Evolutionary conservation across 352 stramenopile species (phyloP).

Genomic region (Bremia lactucae): DNA sequence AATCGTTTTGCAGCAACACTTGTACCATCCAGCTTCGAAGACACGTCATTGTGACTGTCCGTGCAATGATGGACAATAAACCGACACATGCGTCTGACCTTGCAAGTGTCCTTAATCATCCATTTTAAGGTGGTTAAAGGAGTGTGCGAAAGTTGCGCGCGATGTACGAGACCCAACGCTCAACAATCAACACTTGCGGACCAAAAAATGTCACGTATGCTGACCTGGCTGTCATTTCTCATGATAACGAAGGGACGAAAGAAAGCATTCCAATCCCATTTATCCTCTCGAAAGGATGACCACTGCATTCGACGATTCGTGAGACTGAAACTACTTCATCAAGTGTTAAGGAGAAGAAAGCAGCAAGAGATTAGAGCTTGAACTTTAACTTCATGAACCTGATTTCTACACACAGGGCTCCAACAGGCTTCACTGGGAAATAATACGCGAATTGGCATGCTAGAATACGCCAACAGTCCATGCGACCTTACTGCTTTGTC

Average conservation of each 20-base stretch:
- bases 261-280: conserved; percentile 42
- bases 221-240: conserved; percentile 47
- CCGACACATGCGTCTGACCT: conserved; percentile 48
- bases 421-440: conserved; percentile 57
- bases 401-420: conserved; percentile 37
- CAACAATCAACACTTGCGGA: conserved; percentile 53
- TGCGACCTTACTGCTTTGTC: conserved; percentile 57
- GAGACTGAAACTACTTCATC: conserved; percentile 1
- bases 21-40: conserved; percentile 60
- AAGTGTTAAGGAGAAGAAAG: conserved; percentile 30
- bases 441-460: conserved; percentile 63
- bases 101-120: conserved; percentile 51
- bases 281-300: conserved; percentile 34
- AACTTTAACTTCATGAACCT: conserved; percentile 48
- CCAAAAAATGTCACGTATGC: conserved; percentile 36
- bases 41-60: conserved; percentile 53
- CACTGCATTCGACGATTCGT: not conserved
- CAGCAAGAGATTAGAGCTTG: conserved; percentile 51
- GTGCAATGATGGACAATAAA: conserved; percentile 66
- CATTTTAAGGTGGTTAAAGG: conserved; percentile 58
- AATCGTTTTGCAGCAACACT: conserved; percentile 48
- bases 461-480: conserved; percentile 67
- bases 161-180: conserved; percentile 69
- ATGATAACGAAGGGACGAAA: conserved; percentile 59
- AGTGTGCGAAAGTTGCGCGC: conserved; percentile 56